Conservation (phyloP, 1,284 basidiomycete genomes). For the Paramarasmius palmivorus region DNA sequence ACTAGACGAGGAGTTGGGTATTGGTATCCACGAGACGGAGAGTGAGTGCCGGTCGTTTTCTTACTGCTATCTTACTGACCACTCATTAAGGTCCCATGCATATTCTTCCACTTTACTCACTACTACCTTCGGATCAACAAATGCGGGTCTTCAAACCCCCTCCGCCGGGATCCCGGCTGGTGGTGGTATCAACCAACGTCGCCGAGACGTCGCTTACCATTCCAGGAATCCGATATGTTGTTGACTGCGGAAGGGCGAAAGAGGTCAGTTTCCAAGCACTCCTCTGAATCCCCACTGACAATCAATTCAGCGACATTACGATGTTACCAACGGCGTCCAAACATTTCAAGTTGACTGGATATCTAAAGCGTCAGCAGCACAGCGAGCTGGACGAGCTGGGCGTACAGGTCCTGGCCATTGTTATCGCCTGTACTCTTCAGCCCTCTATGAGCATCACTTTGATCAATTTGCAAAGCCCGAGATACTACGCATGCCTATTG, state of each 20-base stretch:
- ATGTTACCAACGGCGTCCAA: constrained; percentile 94
- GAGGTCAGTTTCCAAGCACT: constrained; percentile 56
- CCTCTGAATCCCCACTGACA: background rate
- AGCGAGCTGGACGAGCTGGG: constrained; percentile 94
- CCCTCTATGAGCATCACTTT: constrained; percentile 91
- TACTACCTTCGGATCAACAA: constrained; percentile 95
- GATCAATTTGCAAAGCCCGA: constrained; percentile 87
- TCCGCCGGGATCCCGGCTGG: constrained; percentile 83
- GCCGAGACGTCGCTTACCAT: constrained; percentile 98
- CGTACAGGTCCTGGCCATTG: constrained; percentile 93
- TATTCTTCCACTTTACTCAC: constrained; percentile 93
- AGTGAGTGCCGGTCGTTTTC: constrained; percentile 44
- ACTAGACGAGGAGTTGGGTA: constrained; percentile 50
- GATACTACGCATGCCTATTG: constrained; percentile 94
- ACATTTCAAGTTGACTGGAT: constrained; percentile 95
- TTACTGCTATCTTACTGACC: too few species aligned
- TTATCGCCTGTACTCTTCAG: constrained; percentile 92
- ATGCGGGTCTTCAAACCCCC: constrained; percentile 95
- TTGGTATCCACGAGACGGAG: constrained; percentile 61
- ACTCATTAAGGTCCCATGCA: constrained; percentile 68
- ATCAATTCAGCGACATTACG: constrained; percentile 85
- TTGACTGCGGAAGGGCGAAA: constrained; percentile 96
- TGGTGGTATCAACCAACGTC: constrained; percentile 97
- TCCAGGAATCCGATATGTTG: constrained; percentile 96
- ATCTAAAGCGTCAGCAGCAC: constrained; percentile 94